A percentile compares a stretch with the other conserved stretches of the same genome.
phyloP scores from a whole-genome alignment of 2,329 filamentous ascomycete genomes.

The Calonectria henricotiae region DNA sequence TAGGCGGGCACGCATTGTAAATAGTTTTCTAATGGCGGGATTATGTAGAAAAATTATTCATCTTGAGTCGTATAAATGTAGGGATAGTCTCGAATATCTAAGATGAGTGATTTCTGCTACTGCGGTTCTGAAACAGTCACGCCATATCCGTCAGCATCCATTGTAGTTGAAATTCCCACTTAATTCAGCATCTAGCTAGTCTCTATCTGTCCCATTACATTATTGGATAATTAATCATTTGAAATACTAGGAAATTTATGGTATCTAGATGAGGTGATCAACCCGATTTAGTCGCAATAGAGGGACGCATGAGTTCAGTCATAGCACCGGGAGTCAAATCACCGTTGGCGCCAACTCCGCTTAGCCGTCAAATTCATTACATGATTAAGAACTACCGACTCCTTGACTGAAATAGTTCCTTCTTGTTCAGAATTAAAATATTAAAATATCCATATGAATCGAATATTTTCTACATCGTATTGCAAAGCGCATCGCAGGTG shows the following conservation, averaged over 20 bases:
- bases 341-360: too few species aligned
- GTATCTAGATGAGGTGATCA: not conserved
- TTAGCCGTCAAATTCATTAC: too few species aligned
- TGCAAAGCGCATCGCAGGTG: too few species aligned
- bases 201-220: not conserved
- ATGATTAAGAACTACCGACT: too few species aligned
- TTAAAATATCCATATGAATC: too few species aligned
- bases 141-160: not conserved
- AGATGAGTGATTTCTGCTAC: not conserved
- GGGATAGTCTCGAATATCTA: not conserved
- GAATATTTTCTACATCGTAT: too few species aligned
- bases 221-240: not conserved
- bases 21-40: not conserved
- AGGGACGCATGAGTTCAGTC: not conserved
- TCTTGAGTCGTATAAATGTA: not conserved
- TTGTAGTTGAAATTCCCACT: not conserved
- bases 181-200: not conserved
- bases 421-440: too few species aligned
- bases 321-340: too few species aligned
- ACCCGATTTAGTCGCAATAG: not conserved
- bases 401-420: too few species aligned
- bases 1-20: not conserved
- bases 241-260: not conserved
- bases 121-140: not conserved
- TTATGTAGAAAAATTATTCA: not conserved